Evolutionary conservation across 1,284 basidiomycete species (phyloP), one percentile per base, ranked within the genome.

Genomic region (Cutaneotrichosporon cyanovorans): DNA sequence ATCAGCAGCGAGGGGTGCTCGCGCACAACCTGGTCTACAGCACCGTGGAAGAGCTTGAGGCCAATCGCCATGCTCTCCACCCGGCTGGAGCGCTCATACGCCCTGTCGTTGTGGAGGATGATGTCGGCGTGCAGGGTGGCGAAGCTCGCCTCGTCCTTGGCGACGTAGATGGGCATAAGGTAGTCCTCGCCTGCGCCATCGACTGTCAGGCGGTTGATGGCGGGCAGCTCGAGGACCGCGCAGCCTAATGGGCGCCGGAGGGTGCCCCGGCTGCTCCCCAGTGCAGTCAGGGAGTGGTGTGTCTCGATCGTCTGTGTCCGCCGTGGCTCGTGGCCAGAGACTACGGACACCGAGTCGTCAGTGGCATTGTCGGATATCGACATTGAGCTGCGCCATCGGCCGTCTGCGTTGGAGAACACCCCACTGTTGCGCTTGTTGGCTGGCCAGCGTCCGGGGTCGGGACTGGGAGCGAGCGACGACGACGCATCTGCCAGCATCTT

Each of bases 111-210:
- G 50, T 80, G 80, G 16, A 81, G 81, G 53, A 97, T 87, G 65
- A 98, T 87, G 66, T 91, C 90, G 69, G 96, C 89, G 69, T 97
- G 93, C 35, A 97, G 76, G 73, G 86, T 93, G 7, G 88, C 88
- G 66, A 95, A 96, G 16, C 82, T 78, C 2, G 81, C 78, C 66
- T 97, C 93, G 59, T 86, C 86, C 8, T 77, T 77, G 0, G 93
- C 86, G 0, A 84, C 78, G 59, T 81, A 93, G 51, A 97, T 95
- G 0, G 86, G 86, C 84, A 97, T 91, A 3, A 79, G 79, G 59
- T 88, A 78, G 41, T 87, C 85, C 1, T 75, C 71, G 4, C 75
- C 75, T 74, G 81, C 81, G 54, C 52, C 49, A 9, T 65, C 63
- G 5, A 37, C 48, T 5, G 63, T 52, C 23, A 69, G 37, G 22